Evolutionary conservation across 495 filamentous ascomycete genomes (phyloP).

Genomic region (Neurospora terricola): DNA sequence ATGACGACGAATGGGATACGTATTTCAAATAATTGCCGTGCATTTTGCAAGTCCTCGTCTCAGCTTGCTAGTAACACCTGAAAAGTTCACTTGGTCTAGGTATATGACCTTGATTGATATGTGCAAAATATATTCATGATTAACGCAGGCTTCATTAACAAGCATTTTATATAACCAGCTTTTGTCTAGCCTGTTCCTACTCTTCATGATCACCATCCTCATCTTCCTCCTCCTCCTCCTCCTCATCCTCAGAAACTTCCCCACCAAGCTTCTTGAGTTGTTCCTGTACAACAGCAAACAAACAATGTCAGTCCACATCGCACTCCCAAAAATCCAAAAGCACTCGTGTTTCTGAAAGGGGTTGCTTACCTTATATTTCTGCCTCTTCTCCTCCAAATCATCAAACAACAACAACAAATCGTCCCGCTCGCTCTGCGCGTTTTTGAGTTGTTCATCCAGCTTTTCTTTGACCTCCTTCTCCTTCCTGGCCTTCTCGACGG

Average conservation of each 20-base stretch:
- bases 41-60: not conserved
- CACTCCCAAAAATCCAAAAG: not conserved
- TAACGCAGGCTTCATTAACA: not conserved
- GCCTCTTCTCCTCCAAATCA: slow-evolving; percentile 80
- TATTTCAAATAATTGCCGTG: not conserved
- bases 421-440: slow-evolving; percentile 63
- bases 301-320: slow-evolving; percentile 19
- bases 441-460: slow-evolving; percentile 55
- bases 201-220: slow-evolving; percentile 45
- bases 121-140: not conserved
- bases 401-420: slow-evolving; percentile 80
- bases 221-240: slow-evolving; percentile 56
- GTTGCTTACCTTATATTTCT: slow-evolving; percentile 60
- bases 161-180: not conserved
- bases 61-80: not conserved
- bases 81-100: not conserved
- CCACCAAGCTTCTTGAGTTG: slow-evolving; percentile 64
- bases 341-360: not conserved
- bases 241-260: slow-evolving; percentile 69
- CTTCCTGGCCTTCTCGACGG: not conserved
- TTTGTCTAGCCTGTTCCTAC: slow-evolving; percentile 6
- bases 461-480: slow-evolving; percentile 26
- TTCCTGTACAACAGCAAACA: slow-evolving; percentile 36
- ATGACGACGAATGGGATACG: not conserved
- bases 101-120: not conserved